Evolutionary conservation across 768 basidiomycete genomes (phyloP).

Genomic region (Trametes punicea): DNA sequence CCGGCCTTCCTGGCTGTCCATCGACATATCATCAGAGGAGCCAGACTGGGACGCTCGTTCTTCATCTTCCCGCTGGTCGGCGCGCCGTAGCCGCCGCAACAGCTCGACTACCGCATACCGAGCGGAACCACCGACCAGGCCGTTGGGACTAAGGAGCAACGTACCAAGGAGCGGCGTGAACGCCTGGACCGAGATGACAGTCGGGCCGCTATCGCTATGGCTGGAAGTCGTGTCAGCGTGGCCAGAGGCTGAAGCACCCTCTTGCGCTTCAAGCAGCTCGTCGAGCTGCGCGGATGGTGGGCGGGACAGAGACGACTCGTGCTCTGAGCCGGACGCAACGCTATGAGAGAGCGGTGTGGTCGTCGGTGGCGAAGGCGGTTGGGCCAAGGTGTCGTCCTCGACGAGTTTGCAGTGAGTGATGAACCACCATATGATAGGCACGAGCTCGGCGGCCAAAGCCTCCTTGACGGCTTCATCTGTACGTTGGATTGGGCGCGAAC

Average conservation of each 20-base stretch:
- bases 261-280: neutral
- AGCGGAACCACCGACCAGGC: slow-evolving; percentile 66
- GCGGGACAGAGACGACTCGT: neutral
- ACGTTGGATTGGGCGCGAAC: neutral
- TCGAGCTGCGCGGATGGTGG: slow-evolving; percentile 4
- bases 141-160: slow-evolving; percentile 78
- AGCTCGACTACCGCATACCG: slow-evolving; percentile 77
- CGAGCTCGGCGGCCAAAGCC: slow-evolving; percentile 76
- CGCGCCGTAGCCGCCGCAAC: slow-evolving; percentile 63
- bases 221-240: slow-evolving; percentile 33
- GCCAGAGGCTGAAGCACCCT: slow-evolving; percentile 35
- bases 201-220: slow-evolving; percentile 21
- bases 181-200: slow-evolving; percentile 69
- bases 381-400: slow-evolving; percentile 21
- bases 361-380: slow-evolving; percentile 12
- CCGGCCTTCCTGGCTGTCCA: neutral
- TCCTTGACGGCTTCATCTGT: slow-evolving; percentile 86
- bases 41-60: neutral
- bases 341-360: neutral
- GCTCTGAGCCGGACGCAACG: neutral
- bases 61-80: slow-evolving; percentile 40
- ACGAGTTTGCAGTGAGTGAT: slow-evolving; percentile 44
- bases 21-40: neutral
- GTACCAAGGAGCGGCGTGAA: slow-evolving; percentile 93
- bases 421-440: slow-evolving; percentile 91